Conservation (phyloP, 2,329 filamentous ascomycete species). For the Moelleriella libera region DNA sequence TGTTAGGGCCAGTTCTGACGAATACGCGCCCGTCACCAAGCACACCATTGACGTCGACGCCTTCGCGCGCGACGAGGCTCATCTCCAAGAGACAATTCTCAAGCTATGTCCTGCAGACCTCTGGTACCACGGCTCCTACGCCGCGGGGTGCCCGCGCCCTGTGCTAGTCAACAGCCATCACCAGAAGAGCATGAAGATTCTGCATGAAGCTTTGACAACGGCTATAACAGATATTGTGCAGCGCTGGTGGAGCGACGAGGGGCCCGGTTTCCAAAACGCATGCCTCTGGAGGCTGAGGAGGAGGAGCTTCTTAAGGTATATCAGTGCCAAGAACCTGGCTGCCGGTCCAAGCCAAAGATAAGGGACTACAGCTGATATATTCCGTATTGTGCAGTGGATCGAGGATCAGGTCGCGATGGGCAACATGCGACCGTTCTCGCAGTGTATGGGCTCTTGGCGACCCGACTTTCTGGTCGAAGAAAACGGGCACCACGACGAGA, state of each 20-base stretch:
- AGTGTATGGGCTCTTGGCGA: conserved; percentile 19
- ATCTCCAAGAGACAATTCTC: neutral
- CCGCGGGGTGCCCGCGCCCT: conserved; percentile 14
- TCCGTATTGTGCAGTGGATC: conserved; percentile 12
- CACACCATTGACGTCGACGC: neutral
- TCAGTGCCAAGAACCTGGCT: neutral
- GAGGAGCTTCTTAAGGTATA: conserved; percentile 14
- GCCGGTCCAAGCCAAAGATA: neutral
- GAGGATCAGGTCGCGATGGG: conserved; percentile 12
- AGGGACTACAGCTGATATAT: neutral
- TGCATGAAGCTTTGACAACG: conserved; percentile 16
- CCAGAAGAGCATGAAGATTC: conserved; percentile 11
- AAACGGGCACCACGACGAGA: conserved; percentile 7
- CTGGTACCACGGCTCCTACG: neutral
- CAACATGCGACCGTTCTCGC: conserved; percentile 9
- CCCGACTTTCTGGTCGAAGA: conserved; percentile 24
- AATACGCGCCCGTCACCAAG: neutral
- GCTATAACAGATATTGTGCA: conserved; percentile 21
- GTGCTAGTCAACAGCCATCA: conserved; percentile 18
- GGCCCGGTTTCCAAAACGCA: conserved; percentile 15
- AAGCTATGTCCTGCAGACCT: neutral
- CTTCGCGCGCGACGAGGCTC: neutral
- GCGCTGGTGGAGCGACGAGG: conserved; percentile 22
- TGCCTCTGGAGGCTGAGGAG: conserved; percentile 18
- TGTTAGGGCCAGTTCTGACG: neutral